phyloP scores from a whole-genome alignment of 164 flowering plant species.

The Saururus chinensis region DNA sequence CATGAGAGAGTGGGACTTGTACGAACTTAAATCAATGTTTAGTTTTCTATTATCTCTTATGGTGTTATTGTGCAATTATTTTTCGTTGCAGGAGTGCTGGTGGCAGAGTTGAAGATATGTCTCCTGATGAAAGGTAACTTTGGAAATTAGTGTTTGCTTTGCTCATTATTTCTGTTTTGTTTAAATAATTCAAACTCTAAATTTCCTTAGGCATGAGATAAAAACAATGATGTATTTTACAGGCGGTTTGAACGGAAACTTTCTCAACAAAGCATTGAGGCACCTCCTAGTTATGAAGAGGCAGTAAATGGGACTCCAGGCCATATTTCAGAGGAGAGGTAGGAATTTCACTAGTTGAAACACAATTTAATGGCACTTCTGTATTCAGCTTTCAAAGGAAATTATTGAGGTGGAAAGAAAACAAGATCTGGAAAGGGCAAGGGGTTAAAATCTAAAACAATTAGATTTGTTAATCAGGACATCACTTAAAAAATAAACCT shows the following conservation, averaged over 20 bases:
- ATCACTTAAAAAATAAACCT: no score
- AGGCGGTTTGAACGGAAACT: conserved; percentile 48
- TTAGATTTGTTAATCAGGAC: no score
- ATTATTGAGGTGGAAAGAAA: not conserved
- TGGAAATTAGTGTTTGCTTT: not conserved
- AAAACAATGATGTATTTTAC: conserved; percentile 4
- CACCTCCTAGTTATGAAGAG: conserved; percentile 94
- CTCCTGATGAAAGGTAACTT: conserved; percentile 72
- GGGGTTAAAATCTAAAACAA: not conserved
- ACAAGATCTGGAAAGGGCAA: not conserved
- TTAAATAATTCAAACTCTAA: not conserved
- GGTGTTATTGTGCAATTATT: not conserved
- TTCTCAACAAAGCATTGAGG: conserved; percentile 71
- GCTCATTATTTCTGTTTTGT: not conserved
- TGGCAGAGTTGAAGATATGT: conserved; percentile 58
- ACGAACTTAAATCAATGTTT: no score
- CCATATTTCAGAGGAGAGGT: conserved; percentile 68
- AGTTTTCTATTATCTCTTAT: not conserved
- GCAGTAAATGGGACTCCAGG: conserved; percentile 47
- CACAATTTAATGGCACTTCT: not conserved
- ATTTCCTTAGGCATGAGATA: not conserved
- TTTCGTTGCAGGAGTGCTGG: conserved; percentile 45
- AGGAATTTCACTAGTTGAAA: not conserved
- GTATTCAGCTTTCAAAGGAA: not conserved
- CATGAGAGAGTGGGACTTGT: no score